Conservation (phyloP, 345 rosid genomes). For the Mangifera indica region DNA sequence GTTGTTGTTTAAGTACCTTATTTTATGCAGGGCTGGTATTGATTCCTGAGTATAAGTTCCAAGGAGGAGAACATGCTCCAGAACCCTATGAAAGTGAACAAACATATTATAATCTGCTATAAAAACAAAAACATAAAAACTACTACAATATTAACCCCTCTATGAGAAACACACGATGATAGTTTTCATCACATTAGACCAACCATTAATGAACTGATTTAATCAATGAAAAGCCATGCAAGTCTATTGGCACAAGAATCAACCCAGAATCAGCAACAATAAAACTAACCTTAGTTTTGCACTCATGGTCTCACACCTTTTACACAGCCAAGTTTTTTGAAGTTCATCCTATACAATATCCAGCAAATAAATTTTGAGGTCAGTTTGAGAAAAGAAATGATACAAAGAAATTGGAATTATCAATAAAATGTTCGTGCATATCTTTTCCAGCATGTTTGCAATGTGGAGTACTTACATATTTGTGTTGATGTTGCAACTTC, state of each 20-base stretch:
- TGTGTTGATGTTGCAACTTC: slow-evolving; percentile 91
- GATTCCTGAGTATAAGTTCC: slow-evolving; percentile 91
- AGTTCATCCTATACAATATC: slow-evolving; percentile 64
- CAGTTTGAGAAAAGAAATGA: not conserved
- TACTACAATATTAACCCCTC: not conserved
- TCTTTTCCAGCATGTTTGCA: not conserved
- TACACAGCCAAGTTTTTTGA: slow-evolving; percentile 91
- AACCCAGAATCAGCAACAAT: slow-evolving; percentile 5
- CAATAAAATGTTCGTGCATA: not conserved
- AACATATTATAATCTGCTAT: not conserved
- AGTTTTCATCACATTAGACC: not conserved
- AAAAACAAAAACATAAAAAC: not conserved
- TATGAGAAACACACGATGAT: not conserved
- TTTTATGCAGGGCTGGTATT: slow-evolving; percentile 85
- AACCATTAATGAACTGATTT: not conserved
- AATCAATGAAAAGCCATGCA: not conserved
- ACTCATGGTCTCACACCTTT: slow-evolving; percentile 95
- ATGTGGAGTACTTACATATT: slow-evolving; percentile 58
- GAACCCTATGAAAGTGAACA: slow-evolving; percentile 46
- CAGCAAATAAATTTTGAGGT: slow-evolving; percentile 7
- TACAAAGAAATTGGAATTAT: not conserved
- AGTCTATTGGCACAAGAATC: not conserved
- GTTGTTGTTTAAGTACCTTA: slow-evolving; percentile 49
- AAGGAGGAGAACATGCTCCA: slow-evolving; percentile 79
- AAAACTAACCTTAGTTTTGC: slow-evolving; percentile 81